phyloP scores from a whole-genome alignment of 805 yeast genomes.

The Candida nitratophila region DNA sequence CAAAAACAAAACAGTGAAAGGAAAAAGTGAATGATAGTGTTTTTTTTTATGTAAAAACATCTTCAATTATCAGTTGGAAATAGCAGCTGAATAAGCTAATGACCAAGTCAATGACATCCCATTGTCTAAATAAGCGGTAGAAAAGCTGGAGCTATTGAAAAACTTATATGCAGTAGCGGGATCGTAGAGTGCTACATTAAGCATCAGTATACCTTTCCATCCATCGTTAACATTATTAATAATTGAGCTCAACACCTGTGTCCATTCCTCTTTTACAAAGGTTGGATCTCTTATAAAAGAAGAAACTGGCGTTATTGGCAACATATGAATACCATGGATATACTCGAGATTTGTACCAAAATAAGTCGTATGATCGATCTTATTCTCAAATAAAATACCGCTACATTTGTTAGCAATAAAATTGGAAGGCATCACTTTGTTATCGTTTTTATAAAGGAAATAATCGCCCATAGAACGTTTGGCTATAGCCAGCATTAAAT shows the following conservation, averaged over 20 bases:
- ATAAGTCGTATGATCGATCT: slow-evolving; percentile 59
- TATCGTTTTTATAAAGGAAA: slow-evolving; percentile 39
- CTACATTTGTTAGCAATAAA: slow-evolving; percentile 47
- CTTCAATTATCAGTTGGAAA: slow-evolving; percentile 8
- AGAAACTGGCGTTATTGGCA: slow-evolving; percentile 61
- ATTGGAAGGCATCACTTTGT: slow-evolving; percentile 39
- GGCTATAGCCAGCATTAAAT: slow-evolving; percentile 49
- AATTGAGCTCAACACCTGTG: slow-evolving; percentile 38
- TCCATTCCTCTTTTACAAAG: slow-evolving; percentile 65
- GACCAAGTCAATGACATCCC: slow-evolving; percentile 92
- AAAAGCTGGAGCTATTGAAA: slow-evolving; percentile 52
- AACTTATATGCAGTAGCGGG: slow-evolving; percentile 58
- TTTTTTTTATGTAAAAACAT: neutral
- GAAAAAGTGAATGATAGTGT: too few relatives aligned
- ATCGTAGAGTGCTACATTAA: slow-evolving; percentile 69
- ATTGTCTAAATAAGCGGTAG: slow-evolving; percentile 53
- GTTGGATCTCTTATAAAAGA: slow-evolving; percentile 49
- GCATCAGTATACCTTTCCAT: slow-evolving; percentile 69
- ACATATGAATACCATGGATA: slow-evolving; percentile 72
- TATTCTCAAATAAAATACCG: slow-evolving; percentile 62
- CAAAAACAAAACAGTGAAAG: too few relatives aligned
- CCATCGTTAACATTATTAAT: slow-evolving; percentile 54
- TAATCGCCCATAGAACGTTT: slow-evolving; percentile 44
- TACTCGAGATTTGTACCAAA: slow-evolving; percentile 51
- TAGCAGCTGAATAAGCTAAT: slow-evolving; percentile 61